phyloP scores from a whole-genome alignment of 768 basidiomycete genomes.

The Daedaleopsis nitida region DNA sequence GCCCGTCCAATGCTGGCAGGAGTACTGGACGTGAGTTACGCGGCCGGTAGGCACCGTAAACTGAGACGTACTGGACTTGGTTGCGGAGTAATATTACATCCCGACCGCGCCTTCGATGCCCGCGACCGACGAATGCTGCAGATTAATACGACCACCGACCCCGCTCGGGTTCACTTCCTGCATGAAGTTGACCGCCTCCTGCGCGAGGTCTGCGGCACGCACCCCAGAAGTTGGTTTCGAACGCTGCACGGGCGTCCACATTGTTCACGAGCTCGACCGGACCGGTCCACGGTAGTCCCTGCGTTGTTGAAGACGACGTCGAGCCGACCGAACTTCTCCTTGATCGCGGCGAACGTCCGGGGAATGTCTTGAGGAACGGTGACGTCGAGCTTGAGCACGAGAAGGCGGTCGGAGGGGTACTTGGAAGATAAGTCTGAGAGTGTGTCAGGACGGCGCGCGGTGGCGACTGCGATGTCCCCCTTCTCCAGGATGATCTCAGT shows the following conservation, averaged over 20 bases:
- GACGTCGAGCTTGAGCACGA: conserved; percentile 36
- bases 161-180: no score
- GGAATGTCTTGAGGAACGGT: conserved; percentile 23
- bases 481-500: conserved; percentile 22
- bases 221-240: conserved; percentile 39
- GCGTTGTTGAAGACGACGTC: conserved; percentile 40
- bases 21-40: not conserved
- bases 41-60: not conserved
- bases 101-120: not conserved
- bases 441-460: conserved; percentile 16
- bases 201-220: conserved; percentile 28
- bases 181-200: no score
- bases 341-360: conserved; percentile 26
- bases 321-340: no score
- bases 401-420: conserved; percentile 27
- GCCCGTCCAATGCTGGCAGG: conserved; percentile 9
- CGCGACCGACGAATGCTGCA: conserved; percentile 10
- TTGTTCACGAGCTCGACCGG: conserved; percentile 32
- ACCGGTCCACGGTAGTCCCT: conserved; percentile 22
- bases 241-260: conserved; percentile 28
- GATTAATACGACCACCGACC: conserved; percentile 14
- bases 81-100: conserved; percentile 7
- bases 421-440: conserved; percentile 24
- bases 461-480: conserved; percentile 24
- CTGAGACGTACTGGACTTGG: conserved; percentile 13